Evolutionary conservation across 2,329 filamentous ascomycete genomes (phyloP).

Genomic region (Chrysosporium queenslandicum): DNA sequence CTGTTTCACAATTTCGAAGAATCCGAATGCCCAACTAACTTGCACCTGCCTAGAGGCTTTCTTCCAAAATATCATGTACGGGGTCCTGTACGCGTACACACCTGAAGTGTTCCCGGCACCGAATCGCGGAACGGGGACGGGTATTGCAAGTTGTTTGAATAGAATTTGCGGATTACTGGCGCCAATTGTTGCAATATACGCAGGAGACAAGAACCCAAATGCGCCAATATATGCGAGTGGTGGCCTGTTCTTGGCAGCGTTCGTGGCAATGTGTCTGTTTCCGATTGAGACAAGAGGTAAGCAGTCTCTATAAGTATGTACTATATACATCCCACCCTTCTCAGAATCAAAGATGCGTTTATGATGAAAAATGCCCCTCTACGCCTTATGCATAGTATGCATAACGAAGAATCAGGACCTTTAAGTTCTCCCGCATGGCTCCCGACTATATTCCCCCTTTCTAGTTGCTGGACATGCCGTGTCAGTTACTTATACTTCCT

Average conservation of each 20-base stretch:
- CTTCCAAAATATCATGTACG: slow-evolving; percentile 50
- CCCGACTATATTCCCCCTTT: no score
- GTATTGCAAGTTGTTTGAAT: slow-evolving; percentile 39
- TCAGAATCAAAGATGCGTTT: no score
- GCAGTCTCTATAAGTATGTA: slow-evolving; percentile 28
- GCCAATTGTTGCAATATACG: slow-evolving; percentile 38
- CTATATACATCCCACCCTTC: no score
- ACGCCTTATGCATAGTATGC: no score
- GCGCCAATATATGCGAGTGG: slow-evolving; percentile 39
- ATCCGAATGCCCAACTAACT: slow-evolving; percentile 42
- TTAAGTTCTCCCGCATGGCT: no score
- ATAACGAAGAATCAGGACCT: no score
- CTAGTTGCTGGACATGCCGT: no score
- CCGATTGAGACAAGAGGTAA: slow-evolving; percentile 41
- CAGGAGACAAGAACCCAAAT: slow-evolving; percentile 29
- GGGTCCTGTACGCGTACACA: slow-evolving; percentile 49
- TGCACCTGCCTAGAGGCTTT: slow-evolving; percentile 48
- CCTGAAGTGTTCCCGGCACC: slow-evolving; percentile 51
- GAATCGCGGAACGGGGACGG: slow-evolving; percentile 46
- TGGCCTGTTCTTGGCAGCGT: slow-evolving; percentile 36
- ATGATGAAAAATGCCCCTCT: no score
- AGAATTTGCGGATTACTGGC: slow-evolving; percentile 38
- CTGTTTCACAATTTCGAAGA: slow-evolving; percentile 44
- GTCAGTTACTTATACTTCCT: no score
- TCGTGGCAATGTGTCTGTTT: slow-evolving; percentile 37